phyloP scores from a whole-genome alignment of 768 basidiomycete species.

The Mycena floridula region DNA sequence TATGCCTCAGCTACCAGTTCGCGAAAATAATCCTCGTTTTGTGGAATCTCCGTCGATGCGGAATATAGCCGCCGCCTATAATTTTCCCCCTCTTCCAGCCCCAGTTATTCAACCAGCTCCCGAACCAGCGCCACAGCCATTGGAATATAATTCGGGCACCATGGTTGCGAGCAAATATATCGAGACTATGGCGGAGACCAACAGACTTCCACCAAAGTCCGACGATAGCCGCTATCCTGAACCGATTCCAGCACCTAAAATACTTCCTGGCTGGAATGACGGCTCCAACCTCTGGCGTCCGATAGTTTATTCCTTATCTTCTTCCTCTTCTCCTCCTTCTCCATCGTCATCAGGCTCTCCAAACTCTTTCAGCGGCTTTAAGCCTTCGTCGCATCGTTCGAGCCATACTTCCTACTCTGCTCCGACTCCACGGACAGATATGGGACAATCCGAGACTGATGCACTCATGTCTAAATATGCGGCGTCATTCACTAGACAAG shows the following conservation, averaged over 20 bases:
- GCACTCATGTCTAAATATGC: background rate
- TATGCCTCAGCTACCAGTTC: slow-evolving; percentile 26
- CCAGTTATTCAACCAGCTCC: slow-evolving; percentile 26
- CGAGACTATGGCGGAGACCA: slow-evolving; percentile 34
- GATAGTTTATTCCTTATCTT: slow-evolving; percentile 47
- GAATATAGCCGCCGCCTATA: background rate
- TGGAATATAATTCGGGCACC: slow-evolving; percentile 50
- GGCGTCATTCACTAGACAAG: background rate
- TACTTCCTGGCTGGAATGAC: slow-evolving; percentile 66
- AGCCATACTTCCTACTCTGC: slow-evolving; percentile 6
- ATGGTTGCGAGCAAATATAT: slow-evolving; percentile 67
- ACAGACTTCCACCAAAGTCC: slow-evolving; percentile 28
- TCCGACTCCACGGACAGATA: slow-evolving; percentile 9
- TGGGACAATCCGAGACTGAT: slow-evolving; percentile 3
- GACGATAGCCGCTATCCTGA: slow-evolving; percentile 22
- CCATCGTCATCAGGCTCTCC: too few species aligned
- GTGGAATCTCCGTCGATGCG: background rate
- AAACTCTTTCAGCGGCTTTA: slow-evolving; percentile 3
- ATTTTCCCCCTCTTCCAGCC: slow-evolving; percentile 37
- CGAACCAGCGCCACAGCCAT: slow-evolving; percentile 10
- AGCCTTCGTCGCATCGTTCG: slow-evolving; percentile 13
- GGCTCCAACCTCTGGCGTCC: slow-evolving; percentile 64
- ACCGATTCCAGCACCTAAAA: slow-evolving; percentile 26
- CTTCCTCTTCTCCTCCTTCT: slow-evolving; percentile 48
- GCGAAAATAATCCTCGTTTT: too few species aligned